These are phyloP conservation scores for Vigna hirtella DNA, from an alignment of 306 rosid species.

Conservation along the genomic window DNA sequence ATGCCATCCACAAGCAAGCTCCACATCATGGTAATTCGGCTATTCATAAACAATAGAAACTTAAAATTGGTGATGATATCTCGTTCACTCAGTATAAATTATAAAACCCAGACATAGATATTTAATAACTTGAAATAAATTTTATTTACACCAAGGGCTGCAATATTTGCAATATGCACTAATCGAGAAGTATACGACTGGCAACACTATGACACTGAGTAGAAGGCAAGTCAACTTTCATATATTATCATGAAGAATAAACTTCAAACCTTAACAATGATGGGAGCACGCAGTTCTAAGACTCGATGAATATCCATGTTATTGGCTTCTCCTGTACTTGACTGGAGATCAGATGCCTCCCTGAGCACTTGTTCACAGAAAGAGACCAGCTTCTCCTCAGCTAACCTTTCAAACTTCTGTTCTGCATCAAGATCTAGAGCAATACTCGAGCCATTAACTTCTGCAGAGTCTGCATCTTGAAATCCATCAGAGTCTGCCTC, in stretches of 20 bases:
- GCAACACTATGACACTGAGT: slow-evolving; percentile 6
- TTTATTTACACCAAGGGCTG: slow-evolving; percentile 6
- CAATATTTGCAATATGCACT: slow-evolving; percentile 26
- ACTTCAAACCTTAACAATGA: slow-evolving; percentile 78
- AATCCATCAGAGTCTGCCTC: slow-evolving; percentile 45
- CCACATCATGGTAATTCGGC: neutral
- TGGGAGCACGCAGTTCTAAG: slow-evolving; percentile 89
- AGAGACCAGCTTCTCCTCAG: slow-evolving; percentile 88
- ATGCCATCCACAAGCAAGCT: slow-evolving; percentile 25
- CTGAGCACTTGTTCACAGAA: slow-evolving; percentile 91
- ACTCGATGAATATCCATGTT: slow-evolving; percentile 90
- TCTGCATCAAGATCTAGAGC: slow-evolving; percentile 57
- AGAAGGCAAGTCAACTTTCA: slow-evolving; percentile 35
- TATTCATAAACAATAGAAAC: slow-evolving; percentile 25
- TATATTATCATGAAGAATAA: slow-evolving; percentile 20
- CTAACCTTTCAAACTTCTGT: slow-evolving; percentile 76
- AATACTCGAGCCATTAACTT: slow-evolving; percentile 48
- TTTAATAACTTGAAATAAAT: neutral
- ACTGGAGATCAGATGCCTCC: slow-evolving; percentile 97
- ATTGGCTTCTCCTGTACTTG: slow-evolving; percentile 76
- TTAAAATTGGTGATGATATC: neutral
- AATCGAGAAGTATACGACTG: slow-evolving; percentile 8
- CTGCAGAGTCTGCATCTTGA: slow-evolving; percentile 49
- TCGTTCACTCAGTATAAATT: neutral
- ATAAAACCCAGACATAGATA: neutral